phyloP scores from a whole-genome alignment of 441 rosid species.

The Metrosideros polymorpha region DNA sequence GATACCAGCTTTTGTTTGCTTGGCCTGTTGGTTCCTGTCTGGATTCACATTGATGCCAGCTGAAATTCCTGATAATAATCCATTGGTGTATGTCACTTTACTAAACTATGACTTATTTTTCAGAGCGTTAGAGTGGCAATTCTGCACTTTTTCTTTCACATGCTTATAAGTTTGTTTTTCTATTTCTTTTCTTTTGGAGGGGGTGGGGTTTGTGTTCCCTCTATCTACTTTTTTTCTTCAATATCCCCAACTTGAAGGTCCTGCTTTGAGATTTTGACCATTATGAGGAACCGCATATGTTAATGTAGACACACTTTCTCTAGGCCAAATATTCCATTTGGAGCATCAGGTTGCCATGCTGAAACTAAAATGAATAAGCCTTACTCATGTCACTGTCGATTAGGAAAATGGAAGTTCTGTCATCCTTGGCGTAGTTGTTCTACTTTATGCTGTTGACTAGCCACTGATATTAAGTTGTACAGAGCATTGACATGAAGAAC shows the following conservation, averaged over 20 bases:
- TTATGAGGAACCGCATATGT: neutral
- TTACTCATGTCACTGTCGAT: neutral
- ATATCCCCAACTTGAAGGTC: neutral
- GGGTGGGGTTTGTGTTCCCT: neutral
- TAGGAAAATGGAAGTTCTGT: neutral
- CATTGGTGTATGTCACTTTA: conserved; percentile 58
- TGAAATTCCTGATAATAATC: conserved; percentile 91
- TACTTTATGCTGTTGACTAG: neutral
- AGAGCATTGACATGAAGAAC: neutral
- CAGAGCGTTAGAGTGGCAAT: neutral
- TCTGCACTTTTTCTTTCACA: neutral
- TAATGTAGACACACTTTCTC: neutral
- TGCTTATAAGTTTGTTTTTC: neutral
- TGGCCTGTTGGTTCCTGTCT: conserved; percentile 75
- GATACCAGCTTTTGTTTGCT: conserved; percentile 67
- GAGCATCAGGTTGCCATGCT: neutral
- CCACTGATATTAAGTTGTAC: neutral
- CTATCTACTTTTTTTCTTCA: neutral
- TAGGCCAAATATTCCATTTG: neutral
- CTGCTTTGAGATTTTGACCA: neutral
- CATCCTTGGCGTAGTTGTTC: neutral
- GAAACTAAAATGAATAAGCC: neutral
- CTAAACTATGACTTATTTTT: neutral
- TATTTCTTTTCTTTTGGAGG: neutral
- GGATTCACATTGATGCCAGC: conserved; percentile 92